Evolutionary conservation across 1,284 basidiomycete genomes (phyloP).

Genomic region (Bondarzewia mesenterica): DNA sequence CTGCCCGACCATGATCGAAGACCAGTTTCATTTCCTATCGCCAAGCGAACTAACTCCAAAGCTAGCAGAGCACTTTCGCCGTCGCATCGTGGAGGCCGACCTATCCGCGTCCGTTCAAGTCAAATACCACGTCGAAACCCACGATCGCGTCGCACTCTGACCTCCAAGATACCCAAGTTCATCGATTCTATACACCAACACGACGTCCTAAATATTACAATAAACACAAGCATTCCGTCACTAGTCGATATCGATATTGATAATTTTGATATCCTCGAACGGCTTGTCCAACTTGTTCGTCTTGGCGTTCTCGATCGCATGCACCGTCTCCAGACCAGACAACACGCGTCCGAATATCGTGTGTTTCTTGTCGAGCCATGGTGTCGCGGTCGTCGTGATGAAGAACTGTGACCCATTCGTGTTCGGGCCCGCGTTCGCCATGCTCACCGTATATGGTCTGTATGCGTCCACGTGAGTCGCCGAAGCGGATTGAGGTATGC

Average conservation of each 20-base stretch:
- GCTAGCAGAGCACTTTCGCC: background rate
- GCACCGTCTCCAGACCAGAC: constrained; percentile 50
- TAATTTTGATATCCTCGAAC: constrained; percentile 85
- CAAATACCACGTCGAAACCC: constrained; percentile 13
- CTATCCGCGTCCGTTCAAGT: constrained; percentile 2
- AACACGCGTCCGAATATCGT: constrained; percentile 84
- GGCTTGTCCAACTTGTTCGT: constrained; percentile 82
- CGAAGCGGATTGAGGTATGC: background rate
- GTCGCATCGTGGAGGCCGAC: background rate
- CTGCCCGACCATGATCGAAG: constrained; percentile 24
- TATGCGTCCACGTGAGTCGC: constrained; percentile 5
- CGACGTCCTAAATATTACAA: background rate
- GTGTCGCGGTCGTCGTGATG: constrained; percentile 93
- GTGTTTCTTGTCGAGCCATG: constrained; percentile 96
- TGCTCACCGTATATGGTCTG: constrained; percentile 93
- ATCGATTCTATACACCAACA: background rate
- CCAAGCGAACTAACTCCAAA: constrained; percentile 4
- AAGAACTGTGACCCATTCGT: constrained; percentile 99
- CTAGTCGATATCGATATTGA: constrained; percentile 67
- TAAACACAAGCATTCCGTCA: background rate
- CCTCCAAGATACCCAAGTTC: background rate
- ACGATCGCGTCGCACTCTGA: constrained; percentile 20
- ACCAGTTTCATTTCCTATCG: constrained; percentile 13
- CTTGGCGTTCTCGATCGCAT: constrained; percentile 55
- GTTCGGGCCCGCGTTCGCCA: constrained; percentile 94